Conservation (phyloP, 495 filamentous ascomycete species). For the Clavariopsis aquatica region DNA sequence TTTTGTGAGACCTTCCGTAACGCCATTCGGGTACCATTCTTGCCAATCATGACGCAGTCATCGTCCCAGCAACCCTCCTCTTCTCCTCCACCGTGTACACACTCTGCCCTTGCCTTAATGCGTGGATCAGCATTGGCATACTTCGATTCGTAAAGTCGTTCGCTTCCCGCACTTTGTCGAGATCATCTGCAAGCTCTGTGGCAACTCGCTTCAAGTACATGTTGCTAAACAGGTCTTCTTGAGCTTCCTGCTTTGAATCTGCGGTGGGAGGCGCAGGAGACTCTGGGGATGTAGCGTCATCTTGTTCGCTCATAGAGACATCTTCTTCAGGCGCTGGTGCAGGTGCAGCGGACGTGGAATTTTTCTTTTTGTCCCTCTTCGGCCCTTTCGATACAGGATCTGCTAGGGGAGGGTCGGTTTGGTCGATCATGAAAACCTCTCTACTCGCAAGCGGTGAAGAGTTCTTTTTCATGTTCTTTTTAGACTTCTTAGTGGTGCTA, state of each 20-base stretch:
- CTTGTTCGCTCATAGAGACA: background rate
- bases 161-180: slow-evolving; percentile 64
- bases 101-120: slow-evolving; percentile 61
- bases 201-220: slow-evolving; percentile 65
- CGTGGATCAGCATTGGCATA: slow-evolving; percentile 61
- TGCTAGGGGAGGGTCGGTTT: background rate
- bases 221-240: slow-evolving; percentile 31
- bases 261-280: background rate
- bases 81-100: slow-evolving; percentile 45
- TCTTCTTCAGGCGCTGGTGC: background rate
- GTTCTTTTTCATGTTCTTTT: background rate
- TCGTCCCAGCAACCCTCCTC: slow-evolving; percentile 30
- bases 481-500: background rate
- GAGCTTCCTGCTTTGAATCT: background rate
- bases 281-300: background rate
- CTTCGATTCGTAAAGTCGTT: slow-evolving; percentile 67
- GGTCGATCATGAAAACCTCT: background rate
- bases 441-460: background rate
- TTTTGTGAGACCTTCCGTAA: background rate
- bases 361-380: slow-evolving; percentile 2
- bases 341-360: background rate
- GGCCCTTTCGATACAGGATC: background rate
- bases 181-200: slow-evolving; percentile 68
- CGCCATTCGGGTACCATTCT: too few relatives aligned
- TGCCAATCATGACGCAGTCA: background rate